These are phyloP conservation scores for Dalbergia cochinchinensis DNA, from an alignment of 306 rosid genomes.

Conservation along the genomic window DNA sequence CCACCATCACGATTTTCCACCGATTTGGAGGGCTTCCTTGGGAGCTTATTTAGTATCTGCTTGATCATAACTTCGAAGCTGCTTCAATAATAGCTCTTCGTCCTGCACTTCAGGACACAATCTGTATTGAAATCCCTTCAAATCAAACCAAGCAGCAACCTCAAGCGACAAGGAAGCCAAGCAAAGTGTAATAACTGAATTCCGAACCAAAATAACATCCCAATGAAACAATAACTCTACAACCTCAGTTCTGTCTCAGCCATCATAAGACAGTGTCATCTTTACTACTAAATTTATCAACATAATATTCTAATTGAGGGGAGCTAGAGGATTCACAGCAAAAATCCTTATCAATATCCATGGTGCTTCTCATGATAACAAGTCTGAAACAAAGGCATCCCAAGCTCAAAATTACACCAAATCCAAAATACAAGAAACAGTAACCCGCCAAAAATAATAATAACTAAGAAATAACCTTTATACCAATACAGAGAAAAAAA, in stretches of 20 bases:
- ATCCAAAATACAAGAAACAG: constrained; percentile 34
- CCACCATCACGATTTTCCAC: constrained; percentile 85
- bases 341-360: constrained; percentile 42
- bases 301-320: constrained; percentile 44
- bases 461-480: constrained; percentile 28
- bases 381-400: constrained; percentile 47
- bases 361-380: constrained; percentile 40
- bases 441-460: constrained; percentile 18
- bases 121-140: constrained; percentile 40
- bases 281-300: constrained; percentile 34
- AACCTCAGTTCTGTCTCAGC: constrained; percentile 43
- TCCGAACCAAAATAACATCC: constrained; percentile 32
- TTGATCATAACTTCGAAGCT: constrained; percentile 80
- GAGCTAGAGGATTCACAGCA: constrained; percentile 38
- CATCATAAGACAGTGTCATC: constrained; percentile 47
- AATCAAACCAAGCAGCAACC: constrained; percentile 52
- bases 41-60: constrained; percentile 86
- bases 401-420: constrained; percentile 48
- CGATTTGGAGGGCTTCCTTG: constrained; percentile 85
- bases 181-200: constrained; percentile 48
- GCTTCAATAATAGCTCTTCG: constrained; percentile 43
- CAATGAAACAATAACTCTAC: constrained; percentile 43
- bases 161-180: constrained; percentile 41
- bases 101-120: constrained; percentile 51
- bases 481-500: constrained; percentile 33